Base-by-base conservation (phyloP, 148 eudicot genomes). In the Arctostaphylos glauca region DNA sequence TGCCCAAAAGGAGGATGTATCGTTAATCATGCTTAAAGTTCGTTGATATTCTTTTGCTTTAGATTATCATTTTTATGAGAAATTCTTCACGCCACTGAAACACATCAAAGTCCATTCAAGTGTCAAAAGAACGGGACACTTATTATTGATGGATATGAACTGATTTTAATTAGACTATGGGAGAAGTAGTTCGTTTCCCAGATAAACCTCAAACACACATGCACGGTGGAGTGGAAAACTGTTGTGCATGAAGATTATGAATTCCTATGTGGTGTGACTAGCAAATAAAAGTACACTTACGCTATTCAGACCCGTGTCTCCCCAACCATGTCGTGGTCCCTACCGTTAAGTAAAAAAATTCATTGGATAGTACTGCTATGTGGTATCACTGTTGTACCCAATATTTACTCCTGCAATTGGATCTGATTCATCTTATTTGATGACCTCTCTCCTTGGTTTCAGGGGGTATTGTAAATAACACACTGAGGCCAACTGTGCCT, bases 401-500 rank as follows among this genome's bases (percentile, higher is more conserved):
- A n/a, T n/a, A n/a, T n/a, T n/a, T n/a, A n/a, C n/a, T n/a, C n/a
- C n/a, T n/a, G n/a, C n/a, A n/a, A n/a, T n/a, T n/a, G n/a, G n/a
- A n/a, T n/a, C n/a, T n/a, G n/a, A n/a, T n/a, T n/a, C n/a, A n/a
- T n/a, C n/a, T n/a, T n/a, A n/a, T n/a, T n/a, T n/a, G n/a, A n/a
- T n/a, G n/a, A n/a, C n/a, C 68, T 66, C 15, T 68, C 78, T 52
- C 55, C 70, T 18, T 50, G 76, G 43, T 4, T 89, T 86, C 83
- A 90, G 92, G 92, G 64, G 92, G 92, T 46, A 90, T 90, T 74
- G 90, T 90, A 79, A 90, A 81, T 82, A 90, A 90, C 85, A 88
- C 89, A 38, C 71, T 90, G 76, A 86, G 92, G 83, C 92, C 92
- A 55, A 81, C 78, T 6, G 84, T 90, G 13, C 92, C 92, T 62